Percentiles rank a stretch among this genome's conserved stretches.
These are phyloP conservation scores for Corniculantispora saksenae DNA, from an alignment of 2,329 filamentous ascomycete genomes.

Conservation along the genomic window DNA sequence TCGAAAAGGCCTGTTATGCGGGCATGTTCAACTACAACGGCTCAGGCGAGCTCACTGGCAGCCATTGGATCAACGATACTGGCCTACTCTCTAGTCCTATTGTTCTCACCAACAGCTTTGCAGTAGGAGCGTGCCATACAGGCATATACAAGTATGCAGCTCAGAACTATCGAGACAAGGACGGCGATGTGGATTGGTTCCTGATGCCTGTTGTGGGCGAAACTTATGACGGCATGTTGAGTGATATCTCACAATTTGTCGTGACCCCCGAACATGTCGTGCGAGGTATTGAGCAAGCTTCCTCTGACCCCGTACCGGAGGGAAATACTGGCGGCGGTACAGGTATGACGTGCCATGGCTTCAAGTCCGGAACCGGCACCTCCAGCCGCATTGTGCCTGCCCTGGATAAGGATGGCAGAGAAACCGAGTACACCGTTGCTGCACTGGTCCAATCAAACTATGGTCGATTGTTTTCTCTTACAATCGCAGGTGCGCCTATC, in stretches of 20 bases:
- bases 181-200: conserved; percentile 50
- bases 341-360: conserved; percentile 62
- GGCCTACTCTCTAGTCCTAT: conserved; percentile 58
- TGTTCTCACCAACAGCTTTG: conserved; percentile 57
- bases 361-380: conserved; percentile 64
- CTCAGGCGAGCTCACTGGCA: conserved; percentile 59
- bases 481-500: conserved; percentile 58
- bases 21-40: conserved; percentile 59
- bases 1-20: conserved; percentile 43
- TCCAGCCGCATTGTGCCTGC: conserved; percentile 48
- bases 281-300: conserved; percentile 51
- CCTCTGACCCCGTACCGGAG: conserved; percentile 52
- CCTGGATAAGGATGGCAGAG: conserved; percentile 29
- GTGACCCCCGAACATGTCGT: conserved; percentile 54
- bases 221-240: conserved; percentile 60
- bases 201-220: conserved; percentile 57
- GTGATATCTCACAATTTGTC: conserved; percentile 53
- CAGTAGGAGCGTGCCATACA: conserved; percentile 54
- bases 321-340: conserved; percentile 64
- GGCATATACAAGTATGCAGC: conserved; percentile 57
- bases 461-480: conserved; percentile 53
- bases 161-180: conserved; percentile 40
- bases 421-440: conserved; percentile 53
- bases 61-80: conserved; percentile 59
- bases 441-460: conserved; percentile 64